Base-by-base conservation (phyloP, 495 filamentous ascomycete species). In the Ascobolus immersus region DNA sequence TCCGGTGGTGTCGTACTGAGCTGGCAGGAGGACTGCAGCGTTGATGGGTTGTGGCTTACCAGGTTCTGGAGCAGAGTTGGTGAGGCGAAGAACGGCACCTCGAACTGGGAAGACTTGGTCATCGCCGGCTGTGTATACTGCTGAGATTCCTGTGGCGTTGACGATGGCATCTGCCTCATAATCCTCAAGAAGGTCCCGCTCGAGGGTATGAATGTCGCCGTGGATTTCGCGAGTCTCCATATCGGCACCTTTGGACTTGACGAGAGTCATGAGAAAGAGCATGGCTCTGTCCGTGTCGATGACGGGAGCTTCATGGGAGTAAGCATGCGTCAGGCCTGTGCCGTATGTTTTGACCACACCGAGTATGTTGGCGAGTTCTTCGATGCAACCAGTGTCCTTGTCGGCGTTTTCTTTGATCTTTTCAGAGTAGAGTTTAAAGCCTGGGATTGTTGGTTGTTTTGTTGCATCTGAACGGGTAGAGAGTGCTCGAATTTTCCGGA, bases 201-300 rank as follows among this genome's bases (percentile, higher is more conserved):
- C 60, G 13, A 55, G 50, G 21, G 41, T 38, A 28, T 53, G 38
- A 1, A 64, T 46, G 32, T 62, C 57, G 10, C 52, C 41, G 8
- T 48, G 12, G 25, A 62, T 49, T 0, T 50, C 48, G 17, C 52
- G 48, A 1, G 54, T 58, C n/a, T 54, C 38, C 11, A 61, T 34
- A 13, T 35, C 45, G 11, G 55, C 58, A 15, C 61, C 61, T 36
- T 65, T 65, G 21, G 32, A 32, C 27, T 53, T 28, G n/a, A 62
- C 57, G 2, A 64, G 50, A 18, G 39, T 33, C 35, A 45, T 58
- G 31, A 64, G 41, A 47, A 52, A 62, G 5, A 24, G 30, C 58
- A 62, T 62, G 13, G 52, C 54, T 24, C 45, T 43, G 36, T 63
- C 59, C n/a, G 60, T 62, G 37, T 64, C 59, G 40, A 65, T 60